Base-by-base conservation (phyloP, 495 filamentous ascomycete species). In the Lentithecium fluviatile region DNA sequence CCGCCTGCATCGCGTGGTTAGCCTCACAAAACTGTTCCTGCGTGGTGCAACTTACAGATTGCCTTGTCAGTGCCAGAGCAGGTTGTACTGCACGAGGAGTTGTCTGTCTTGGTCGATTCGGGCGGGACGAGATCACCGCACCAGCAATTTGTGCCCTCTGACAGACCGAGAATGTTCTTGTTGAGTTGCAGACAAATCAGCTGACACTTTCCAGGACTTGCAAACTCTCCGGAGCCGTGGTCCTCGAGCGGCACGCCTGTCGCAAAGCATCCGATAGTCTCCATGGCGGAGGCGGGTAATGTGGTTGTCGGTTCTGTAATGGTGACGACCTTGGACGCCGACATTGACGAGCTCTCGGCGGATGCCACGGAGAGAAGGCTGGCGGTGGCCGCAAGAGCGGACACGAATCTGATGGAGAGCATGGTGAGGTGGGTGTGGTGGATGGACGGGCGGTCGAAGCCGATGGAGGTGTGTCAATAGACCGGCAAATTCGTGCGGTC, bases 81-180 rank as follows among this genome's bases (percentile, higher is more conserved):
- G 0, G 70, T 52, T 24, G 75, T 73, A 46, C 79, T 78, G 73
- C 88, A 91, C 2, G 76, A 58, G 10, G 59, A 62, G 62, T 84
- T 75, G 37, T 77, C 73, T 2, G 82, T 77, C 58, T 79, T 62
- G 45, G 69, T 71, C 5, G 60, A 52, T 15, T 74, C 64, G 19
- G 81, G 76, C 7, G 88, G 88, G 34, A 87, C 73, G 36, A 69
- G 67, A 37, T 80, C 66, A 37, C 88, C 88, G 67, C 88, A 91
- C 53, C 69, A 87, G 70, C 88, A 91, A 15, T 77, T 68, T 19
- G 60, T 70, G 26, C 72, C 72, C 4, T 74, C 73, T 6, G 69
- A 71, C 49, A 77, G 70, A 32, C 67, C 82, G 67, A 79, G 65
- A 15, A 77, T 75, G 2, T 73, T 55, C 47, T 68, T 66, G 15